These are phyloP conservation scores for Buxus sempervirens DNA, from an alignment of 164 flowering plant genomes.

Conservation along the genomic window DNA sequence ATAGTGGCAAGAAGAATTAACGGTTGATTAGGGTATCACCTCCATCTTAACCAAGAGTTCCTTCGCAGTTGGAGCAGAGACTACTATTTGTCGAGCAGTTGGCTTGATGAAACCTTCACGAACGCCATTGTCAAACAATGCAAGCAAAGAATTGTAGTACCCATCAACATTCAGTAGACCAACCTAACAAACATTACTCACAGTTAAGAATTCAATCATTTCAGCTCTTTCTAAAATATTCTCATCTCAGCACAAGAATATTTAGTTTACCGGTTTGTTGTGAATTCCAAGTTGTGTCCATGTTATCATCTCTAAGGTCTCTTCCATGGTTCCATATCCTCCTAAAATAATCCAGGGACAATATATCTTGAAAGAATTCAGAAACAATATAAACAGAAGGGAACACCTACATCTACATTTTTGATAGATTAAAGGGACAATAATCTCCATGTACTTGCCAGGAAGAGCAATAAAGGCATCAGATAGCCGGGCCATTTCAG, in stretches of 20 bases:
- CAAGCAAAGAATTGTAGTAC: conserved; percentile 72
- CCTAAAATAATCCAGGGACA: conserved; percentile 36
- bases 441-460: conserved; percentile 36
- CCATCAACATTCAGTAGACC: conserved; percentile 92
- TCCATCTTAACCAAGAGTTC: conserved; percentile 74
- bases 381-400: too few species aligned
- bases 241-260: neutral
- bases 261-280: conserved; percentile 65
- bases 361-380: neutral
- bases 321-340: conserved; percentile 98
- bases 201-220: neutral
- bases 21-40: conserved; percentile 32
- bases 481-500: conserved; percentile 77
- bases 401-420: too few species aligned
- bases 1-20: too few species aligned
- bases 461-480: conserved; percentile 97
- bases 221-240: neutral
- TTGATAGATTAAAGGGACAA: neutral
- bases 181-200: conserved; percentile 39
- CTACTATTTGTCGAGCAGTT: conserved; percentile 69
- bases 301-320: conserved; percentile 81
- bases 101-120: conserved; percentile 89
- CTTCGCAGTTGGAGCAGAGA: conserved; percentile 79
- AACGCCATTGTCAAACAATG: conserved; percentile 80
- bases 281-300: conserved; percentile 97